phyloP scores from a whole-genome alignment of 2,329 filamentous ascomycete species.

The Calonectria henricotiae region DNA sequence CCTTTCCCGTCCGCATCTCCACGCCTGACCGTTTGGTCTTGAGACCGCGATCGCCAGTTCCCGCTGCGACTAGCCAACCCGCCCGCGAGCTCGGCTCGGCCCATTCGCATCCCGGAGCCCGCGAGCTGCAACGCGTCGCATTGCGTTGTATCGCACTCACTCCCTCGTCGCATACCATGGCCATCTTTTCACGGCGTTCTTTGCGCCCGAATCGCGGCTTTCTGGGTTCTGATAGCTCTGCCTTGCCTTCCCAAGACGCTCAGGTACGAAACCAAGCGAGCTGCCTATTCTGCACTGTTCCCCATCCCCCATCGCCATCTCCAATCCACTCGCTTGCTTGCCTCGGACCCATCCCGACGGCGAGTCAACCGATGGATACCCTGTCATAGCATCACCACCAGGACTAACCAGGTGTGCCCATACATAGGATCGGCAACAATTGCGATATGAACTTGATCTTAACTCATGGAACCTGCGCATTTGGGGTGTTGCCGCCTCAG shows the following conservation, averaged over 20 bases:
- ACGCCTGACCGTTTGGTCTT: conserved; percentile 29
- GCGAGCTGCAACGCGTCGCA: conserved; percentile 45
- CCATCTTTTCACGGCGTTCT: conserved; percentile 51
- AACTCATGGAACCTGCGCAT: conserved; percentile 72
- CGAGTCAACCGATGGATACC: conserved; percentile 33
- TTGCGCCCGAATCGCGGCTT: conserved; percentile 66
- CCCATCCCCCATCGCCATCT: not conserved
- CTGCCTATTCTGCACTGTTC: conserved; percentile 25
- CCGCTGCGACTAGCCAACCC: conserved; percentile 31
- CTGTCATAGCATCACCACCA: conserved; percentile 35
- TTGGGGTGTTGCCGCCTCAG: conserved; percentile 71
- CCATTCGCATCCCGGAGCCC: conserved; percentile 38
- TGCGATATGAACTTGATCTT: conserved; percentile 70
- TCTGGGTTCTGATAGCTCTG: conserved; percentile 67
- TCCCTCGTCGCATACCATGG: conserved; percentile 51
- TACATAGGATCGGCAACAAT: conserved; percentile 66
- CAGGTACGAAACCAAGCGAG: conserved; percentile 59
- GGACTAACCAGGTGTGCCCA: conserved; percentile 39
- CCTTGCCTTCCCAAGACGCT: conserved; percentile 65
- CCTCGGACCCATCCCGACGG: conserved; percentile 28
- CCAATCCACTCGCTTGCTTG: conserved; percentile 22
- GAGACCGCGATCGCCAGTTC: conserved; percentile 24
- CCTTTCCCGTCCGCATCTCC: conserved; percentile 42
- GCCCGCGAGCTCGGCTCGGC: conserved; percentile 38
- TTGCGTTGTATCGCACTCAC: conserved; percentile 43